These are phyloP conservation scores for Backusella morwellensis DNA, from an alignment of 192 early-diverging fungal species.

Conservation along the genomic window DNA sequence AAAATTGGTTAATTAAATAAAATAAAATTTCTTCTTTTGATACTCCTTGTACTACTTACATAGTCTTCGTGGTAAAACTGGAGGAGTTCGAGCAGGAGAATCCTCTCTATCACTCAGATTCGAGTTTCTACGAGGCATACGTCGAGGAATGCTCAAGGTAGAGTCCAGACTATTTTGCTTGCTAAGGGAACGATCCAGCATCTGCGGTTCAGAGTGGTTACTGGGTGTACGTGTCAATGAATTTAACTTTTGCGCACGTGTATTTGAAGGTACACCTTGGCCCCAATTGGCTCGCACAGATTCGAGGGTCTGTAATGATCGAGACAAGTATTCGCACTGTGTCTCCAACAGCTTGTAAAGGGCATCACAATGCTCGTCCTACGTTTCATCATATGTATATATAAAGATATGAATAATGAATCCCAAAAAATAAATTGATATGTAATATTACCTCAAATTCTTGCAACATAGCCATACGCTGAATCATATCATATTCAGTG, in stretches of 20 bases:
- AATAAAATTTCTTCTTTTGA: background rate
- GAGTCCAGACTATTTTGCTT: background rate
- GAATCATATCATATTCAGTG: constrained; percentile 72
- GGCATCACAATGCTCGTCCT: constrained; percentile 16
- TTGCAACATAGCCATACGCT: constrained; percentile 80
- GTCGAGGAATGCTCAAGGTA: background rate
- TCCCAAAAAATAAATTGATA: background rate
- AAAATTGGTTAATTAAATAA: background rate
- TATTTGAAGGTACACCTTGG: background rate
- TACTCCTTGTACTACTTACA: constrained; percentile 1
- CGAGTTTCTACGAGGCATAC: constrained; percentile 6
- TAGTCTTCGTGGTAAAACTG: constrained; percentile 16
- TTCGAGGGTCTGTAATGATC: background rate
- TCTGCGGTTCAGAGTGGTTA: background rate
- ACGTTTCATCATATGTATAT: background rate
- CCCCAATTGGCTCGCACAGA: background rate
- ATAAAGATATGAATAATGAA: background rate
- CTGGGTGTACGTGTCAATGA: background rate
- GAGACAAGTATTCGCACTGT: background rate
- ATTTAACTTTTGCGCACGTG: constrained; percentile 10
- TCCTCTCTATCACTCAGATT: background rate
- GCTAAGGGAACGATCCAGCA: background rate
- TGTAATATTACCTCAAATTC: constrained; percentile 72
- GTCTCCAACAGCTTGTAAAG: background rate
- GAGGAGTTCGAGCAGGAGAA: background rate